Evolutionary conservation across 768 basidiomycete species (phyloP).

Genomic region (Suillus discolor): DNA sequence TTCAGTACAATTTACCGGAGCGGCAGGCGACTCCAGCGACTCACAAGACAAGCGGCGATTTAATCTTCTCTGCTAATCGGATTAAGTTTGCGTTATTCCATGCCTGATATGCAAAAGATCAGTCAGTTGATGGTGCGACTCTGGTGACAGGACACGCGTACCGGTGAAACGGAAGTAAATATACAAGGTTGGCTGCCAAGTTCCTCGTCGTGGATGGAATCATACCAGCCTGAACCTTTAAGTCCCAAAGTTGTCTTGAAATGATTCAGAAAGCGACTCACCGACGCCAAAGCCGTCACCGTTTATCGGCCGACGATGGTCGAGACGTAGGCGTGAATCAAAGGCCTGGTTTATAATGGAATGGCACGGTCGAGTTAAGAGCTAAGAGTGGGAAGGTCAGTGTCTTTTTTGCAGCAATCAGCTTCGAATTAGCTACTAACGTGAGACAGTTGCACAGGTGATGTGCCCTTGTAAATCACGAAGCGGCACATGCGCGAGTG

Average conservation of each 20-base stretch:
- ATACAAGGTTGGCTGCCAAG: slow-evolving; percentile 89
- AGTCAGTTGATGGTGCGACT: slow-evolving; percentile 14
- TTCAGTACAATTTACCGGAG: not conserved
- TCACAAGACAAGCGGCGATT: slow-evolving; percentile 93
- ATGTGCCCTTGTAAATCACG: slow-evolving; percentile 94
- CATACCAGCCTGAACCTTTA: slow-evolving; percentile 80
- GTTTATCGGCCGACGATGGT: slow-evolving; percentile 83
- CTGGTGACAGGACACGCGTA: slow-evolving; percentile 35
- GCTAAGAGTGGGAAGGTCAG: slow-evolving; percentile 38
- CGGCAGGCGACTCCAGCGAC: slow-evolving; percentile 27
- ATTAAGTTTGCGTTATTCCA: slow-evolving; percentile 96
- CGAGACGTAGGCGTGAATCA: slow-evolving; percentile 86
- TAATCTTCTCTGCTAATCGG: slow-evolving; percentile 96
- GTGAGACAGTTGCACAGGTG: slow-evolving; percentile 90
- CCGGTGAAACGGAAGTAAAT: slow-evolving; percentile 94
- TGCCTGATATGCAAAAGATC: slow-evolving; percentile 52
- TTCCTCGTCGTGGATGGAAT: slow-evolving; percentile 81
- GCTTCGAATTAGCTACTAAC: slow-evolving; percentile 38
- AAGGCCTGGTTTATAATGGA: slow-evolving; percentile 98
- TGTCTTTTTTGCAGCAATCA: not conserved
- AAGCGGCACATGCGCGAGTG: slow-evolving; percentile 74
- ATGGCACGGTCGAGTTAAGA: slow-evolving; percentile 93
- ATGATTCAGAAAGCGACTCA: slow-evolving; percentile 37
- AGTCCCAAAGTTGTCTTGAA: slow-evolving; percentile 4
- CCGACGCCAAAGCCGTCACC: slow-evolving; percentile 97